A percentile compares a stretch with the other conserved stretches of the same genome.
Conservation (phyloP, 1,284 basidiomycete species). For the Neonothopanus nambi region DNA sequence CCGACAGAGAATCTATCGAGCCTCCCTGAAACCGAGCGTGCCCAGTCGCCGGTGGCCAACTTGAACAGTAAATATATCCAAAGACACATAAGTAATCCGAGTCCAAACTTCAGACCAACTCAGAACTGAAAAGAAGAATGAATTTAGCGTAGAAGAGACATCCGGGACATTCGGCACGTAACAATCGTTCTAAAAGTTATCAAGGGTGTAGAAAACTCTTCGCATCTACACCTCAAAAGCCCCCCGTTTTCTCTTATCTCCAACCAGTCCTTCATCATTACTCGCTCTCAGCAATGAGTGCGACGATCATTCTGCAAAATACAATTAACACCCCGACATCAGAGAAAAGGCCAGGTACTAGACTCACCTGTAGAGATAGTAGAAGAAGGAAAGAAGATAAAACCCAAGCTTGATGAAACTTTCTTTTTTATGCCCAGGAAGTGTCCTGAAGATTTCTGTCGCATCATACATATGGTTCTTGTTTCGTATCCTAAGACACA, state of each 20-base stretch:
- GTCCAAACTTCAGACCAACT: background rate
- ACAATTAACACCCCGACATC: background rate
- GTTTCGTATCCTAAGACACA: constrained; percentile 74
- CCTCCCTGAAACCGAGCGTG: no score
- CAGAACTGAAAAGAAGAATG: background rate
- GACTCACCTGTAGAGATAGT: constrained; percentile 91
- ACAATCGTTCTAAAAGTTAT: background rate
- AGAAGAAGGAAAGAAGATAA: constrained; percentile 94
- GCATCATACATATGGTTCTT: constrained; percentile 99
- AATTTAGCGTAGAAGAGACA: background rate
- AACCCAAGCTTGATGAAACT: constrained; percentile 96
- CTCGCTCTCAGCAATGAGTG: constrained; percentile 81
- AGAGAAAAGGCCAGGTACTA: constrained; percentile 7
- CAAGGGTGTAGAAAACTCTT: background rate
- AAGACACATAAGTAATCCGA: no score
- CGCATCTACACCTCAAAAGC: no score
- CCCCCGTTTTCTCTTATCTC: background rate
- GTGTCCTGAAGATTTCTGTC: constrained; percentile 97
- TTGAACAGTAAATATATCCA: no score
- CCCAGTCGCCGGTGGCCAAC: no score
- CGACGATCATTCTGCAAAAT: constrained; percentile 76
- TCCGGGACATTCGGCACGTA: background rate
- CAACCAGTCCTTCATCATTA: constrained; percentile 27
- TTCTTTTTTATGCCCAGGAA: constrained; percentile 95
- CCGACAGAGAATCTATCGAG: no score